A percentile compares a stretch with the other conserved stretches of the same genome.
These are phyloP conservation scores for Gossypium australe DNA, from an alignment of 345 rosid genomes.

Conservation along the genomic window DNA sequence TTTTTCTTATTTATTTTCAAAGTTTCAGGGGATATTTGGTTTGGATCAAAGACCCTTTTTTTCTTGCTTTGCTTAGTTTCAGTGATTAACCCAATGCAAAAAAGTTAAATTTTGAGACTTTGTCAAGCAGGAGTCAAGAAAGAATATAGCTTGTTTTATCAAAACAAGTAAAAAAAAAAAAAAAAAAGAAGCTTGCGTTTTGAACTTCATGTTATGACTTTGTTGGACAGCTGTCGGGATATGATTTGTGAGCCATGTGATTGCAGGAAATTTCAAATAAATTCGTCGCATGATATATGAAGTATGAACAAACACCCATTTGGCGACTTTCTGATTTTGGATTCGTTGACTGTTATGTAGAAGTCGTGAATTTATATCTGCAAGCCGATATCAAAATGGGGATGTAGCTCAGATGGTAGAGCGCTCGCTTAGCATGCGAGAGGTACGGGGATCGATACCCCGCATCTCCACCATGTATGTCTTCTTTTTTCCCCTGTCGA, in stretches of 20 bases:
- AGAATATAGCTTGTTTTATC: constrained; percentile 12
- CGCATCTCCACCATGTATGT: background rate
- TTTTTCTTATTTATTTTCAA: background rate
- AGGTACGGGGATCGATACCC: constrained; percentile 1
- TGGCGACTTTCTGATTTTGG: background rate
- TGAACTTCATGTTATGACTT: no score
- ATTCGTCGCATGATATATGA: background rate
- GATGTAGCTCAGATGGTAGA: constrained; percentile 74
- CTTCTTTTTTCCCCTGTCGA: no score
- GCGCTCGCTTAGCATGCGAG: constrained; percentile 87
- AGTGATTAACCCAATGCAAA: constrained; percentile 21
- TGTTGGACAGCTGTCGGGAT: background rate
- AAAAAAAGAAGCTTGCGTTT: background rate
- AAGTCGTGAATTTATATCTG: no score
- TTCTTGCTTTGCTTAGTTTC: background rate
- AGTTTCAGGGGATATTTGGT: background rate
- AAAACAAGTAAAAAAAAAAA: background rate
- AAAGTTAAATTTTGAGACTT: background rate
- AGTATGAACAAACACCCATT: background rate
- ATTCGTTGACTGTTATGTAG: background rate
- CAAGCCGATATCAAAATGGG: background rate
- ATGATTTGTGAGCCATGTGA: background rate
- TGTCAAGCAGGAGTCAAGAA: constrained; percentile 9
- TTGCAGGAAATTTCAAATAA: background rate
- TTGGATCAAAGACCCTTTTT: background rate